phyloP scores from a whole-genome alignment of 768 basidiomycete genomes.

The Calocybe indica region DNA sequence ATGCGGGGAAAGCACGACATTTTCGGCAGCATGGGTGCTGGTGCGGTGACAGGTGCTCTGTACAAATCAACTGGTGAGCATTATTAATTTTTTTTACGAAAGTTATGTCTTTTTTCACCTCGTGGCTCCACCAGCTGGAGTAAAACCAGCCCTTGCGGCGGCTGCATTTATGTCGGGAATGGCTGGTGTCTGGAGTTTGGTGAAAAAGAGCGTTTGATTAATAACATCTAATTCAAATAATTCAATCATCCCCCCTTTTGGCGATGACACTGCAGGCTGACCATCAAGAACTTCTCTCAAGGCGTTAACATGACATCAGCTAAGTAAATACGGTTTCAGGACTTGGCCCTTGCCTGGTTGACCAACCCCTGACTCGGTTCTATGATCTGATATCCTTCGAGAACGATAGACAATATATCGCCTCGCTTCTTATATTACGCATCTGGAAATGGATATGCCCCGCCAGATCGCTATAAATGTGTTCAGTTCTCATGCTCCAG shows the following conservation, averaged over 20 bases:
- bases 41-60: conserved; percentile 82
- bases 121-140: conserved; percentile 66
- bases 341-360: conserved; percentile 33
- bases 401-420: conserved; percentile 31
- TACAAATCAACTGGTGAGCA: conserved; percentile 90
- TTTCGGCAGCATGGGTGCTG: conserved; percentile 87
- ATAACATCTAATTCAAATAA: conserved; percentile 41
- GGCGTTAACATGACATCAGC: conserved; percentile 23
- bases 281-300: conserved; percentile 32
- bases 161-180: conserved; percentile 84
- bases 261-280: conserved; percentile 37
- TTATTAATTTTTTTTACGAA: conserved; percentile 21
- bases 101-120: conserved; percentile 28
- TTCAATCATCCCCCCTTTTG: conserved; percentile 40
- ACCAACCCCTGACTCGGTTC: conserved; percentile 38
- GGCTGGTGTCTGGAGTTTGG: conserved; percentile 92
- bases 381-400: conserved; percentile 42
- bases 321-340: conserved; percentile 24
- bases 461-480: conserved; percentile 40
- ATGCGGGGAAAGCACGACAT: conserved; percentile 89
- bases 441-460: conserved; percentile 19
- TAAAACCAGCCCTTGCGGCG: conserved; percentile 83
- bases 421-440: conserved; percentile 24
- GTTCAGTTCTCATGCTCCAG: conserved; percentile 8
- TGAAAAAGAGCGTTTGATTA: conserved; percentile 82